Conservation (phyloP, 352 stramenopile genomes). For the Plasmopara muralis region DNA sequence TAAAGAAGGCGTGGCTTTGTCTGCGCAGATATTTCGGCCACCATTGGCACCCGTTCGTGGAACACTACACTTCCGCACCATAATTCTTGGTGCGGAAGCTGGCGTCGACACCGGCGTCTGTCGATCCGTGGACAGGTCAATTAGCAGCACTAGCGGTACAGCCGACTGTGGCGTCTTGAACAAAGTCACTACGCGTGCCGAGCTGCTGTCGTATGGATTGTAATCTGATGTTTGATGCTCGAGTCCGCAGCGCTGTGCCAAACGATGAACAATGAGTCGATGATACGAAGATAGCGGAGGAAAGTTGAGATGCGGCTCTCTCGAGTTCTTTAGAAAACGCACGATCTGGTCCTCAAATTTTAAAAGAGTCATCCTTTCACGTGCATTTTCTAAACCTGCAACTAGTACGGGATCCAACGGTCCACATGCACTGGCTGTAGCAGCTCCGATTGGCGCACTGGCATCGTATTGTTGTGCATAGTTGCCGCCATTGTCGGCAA, state of each 20-base stretch:
- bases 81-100: slow-evolving; percentile 86
- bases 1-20: slow-evolving; percentile 70
- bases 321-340: slow-evolving; percentile 56
- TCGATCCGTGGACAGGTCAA: slow-evolving; percentile 74
- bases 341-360: slow-evolving; percentile 87
- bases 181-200: slow-evolving; percentile 79
- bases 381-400: slow-evolving; percentile 69
- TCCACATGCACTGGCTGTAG: slow-evolving; percentile 50
- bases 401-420: slow-evolving; percentile 75
- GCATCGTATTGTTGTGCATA: slow-evolving; percentile 30
- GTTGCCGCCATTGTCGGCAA: slow-evolving; percentile 39
- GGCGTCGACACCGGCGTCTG: slow-evolving; percentile 59
- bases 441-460: slow-evolving; percentile 39
- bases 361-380: slow-evolving; percentile 72
- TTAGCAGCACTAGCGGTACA: slow-evolving; percentile 80
- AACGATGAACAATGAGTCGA: slow-evolving; percentile 86
- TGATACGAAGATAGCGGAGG: slow-evolving; percentile 83
- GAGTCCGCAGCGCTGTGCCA: slow-evolving; percentile 90
- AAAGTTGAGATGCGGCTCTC: slow-evolving; percentile 69
- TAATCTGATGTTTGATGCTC: slow-evolving; percentile 84
- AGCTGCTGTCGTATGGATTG: slow-evolving; percentile 61
- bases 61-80: slow-evolving; percentile 78
- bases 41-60: slow-evolving; percentile 30
- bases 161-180: slow-evolving; percentile 78
- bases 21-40: slow-evolving; percentile 36